A percentile compares a stretch with the other conserved stretches of the same genome.
These are phyloP conservation scores for Nicotiana paniculata DNA, from an alignment of 257 asterid genomes.

Conservation along the genomic window DNA sequence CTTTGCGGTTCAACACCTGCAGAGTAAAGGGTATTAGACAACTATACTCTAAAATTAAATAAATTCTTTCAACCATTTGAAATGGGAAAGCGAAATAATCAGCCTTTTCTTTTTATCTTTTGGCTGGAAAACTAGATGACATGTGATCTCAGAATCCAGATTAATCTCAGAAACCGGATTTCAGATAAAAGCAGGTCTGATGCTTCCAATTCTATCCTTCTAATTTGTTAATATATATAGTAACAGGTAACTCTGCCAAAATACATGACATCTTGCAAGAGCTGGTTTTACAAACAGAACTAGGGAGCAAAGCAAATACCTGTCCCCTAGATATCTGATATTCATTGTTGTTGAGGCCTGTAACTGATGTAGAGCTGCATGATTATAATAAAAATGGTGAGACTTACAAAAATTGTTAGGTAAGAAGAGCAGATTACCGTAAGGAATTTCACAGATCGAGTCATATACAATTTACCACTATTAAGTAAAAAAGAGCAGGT, in stretches of 20 bases:
- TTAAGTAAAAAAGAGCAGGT: background rate
- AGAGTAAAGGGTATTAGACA: background rate
- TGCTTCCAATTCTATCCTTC: background rate
- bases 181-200: background rate
- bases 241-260: background rate
- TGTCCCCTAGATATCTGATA: conserved; percentile 91
- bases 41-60: background rate
- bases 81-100: background rate
- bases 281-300: background rate
- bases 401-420: conserved; percentile 3
- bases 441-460: background rate
- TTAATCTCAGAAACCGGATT: background rate
- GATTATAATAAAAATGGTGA: conserved; percentile 13
- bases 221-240: background rate
- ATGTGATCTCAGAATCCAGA: background rate
- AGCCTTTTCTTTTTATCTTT: background rate
- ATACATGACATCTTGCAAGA: background rate
- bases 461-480: background rate
- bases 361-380: conserved; percentile 77
- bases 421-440: background rate
- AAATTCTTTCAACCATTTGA: background rate
- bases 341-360: conserved; percentile 95
- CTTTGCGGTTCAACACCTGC: conserved; percentile 64
- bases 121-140: conserved; percentile 4
- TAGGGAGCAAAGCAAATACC: conserved; percentile 32